Percentiles rank a stretch among this genome's conserved stretches.
These are phyloP conservation scores for Dictyophora rubrovolvata DNA, from an alignment of 768 basidiomycete genomes.

Conservation along the genomic window DNA sequence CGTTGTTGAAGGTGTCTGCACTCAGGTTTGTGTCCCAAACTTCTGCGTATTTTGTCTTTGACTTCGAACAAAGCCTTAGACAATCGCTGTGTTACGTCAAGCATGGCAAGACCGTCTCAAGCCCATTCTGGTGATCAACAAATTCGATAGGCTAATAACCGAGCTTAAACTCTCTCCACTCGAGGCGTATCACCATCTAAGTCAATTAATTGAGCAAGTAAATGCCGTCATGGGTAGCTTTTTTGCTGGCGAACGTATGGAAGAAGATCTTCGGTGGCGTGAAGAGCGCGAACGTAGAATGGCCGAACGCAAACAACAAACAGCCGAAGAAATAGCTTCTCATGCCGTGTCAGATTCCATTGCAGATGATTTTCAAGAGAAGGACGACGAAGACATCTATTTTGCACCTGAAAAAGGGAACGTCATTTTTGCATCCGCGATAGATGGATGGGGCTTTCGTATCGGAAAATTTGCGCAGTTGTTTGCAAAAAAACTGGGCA, in stretches of 20 bases:
- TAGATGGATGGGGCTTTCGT: slow-evolving; percentile 97
- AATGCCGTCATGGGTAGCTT: slow-evolving; percentile 98
- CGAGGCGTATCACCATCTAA: slow-evolving; percentile 93
- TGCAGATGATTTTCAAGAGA: slow-evolving; percentile 73
- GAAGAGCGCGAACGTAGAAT: slow-evolving; percentile 84
- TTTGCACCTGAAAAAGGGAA: slow-evolving; percentile 94
- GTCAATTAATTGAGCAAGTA: slow-evolving; percentile 88
- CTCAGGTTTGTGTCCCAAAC: slow-evolving; percentile 54
- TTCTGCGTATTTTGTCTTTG: neutral
- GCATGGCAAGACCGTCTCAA: slow-evolving; percentile 84
- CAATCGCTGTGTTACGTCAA: slow-evolving; percentile 89
- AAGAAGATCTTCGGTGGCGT: slow-evolving; percentile 88
- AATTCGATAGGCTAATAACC: slow-evolving; percentile 87
- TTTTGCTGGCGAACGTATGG: slow-evolving; percentile 93
- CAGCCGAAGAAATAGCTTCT: slow-evolving; percentile 44
- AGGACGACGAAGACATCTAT: slow-evolving; percentile 96
- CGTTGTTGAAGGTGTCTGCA: slow-evolving; percentile 96
- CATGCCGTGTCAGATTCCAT: slow-evolving; percentile 31
- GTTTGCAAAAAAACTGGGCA: slow-evolving; percentile 81
- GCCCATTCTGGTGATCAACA: slow-evolving; percentile 95
- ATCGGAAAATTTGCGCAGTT: slow-evolving; percentile 88
- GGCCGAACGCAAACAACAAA: slow-evolving; percentile 60
- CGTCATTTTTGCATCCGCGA: slow-evolving; percentile 90
- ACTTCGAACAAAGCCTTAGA: slow-evolving; percentile 36
- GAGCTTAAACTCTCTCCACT: slow-evolving; percentile 85